Base-by-base conservation (phyloP, 2,329 filamentous ascomycete genomes). In the Gyromitra esculenta region DNA sequence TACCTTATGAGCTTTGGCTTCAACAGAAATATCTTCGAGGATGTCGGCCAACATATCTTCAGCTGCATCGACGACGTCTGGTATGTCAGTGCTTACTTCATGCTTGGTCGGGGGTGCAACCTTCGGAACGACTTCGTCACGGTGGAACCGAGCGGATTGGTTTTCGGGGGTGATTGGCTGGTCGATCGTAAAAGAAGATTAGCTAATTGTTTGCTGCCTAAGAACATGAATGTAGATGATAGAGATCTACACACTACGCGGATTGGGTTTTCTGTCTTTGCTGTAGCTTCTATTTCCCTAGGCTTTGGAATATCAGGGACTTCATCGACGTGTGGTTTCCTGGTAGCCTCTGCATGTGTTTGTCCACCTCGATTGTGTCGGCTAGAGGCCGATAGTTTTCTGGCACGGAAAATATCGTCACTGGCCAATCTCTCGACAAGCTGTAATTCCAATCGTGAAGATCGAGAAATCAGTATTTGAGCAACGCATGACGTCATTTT, bases 151-250 rank as follows among this genome's bases (percentile, higher is more conserved):
- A 5, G 72, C 71, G 11, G 67, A 70, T 57, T 73, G 57, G 56
- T 76, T 78, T n/a, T 78, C 76, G 9, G 77, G 77, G 25, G 45
- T 31, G 25, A 67, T 57, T 62, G 75, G 66, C 75, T 77, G 31
- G 11, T 60, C 35, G n/a, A 18, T 25, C 41, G 13, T 39, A 66
- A 45, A 50, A 45, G 62, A 50, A 41, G n/a, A 5, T 59, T 41
- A 66, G 31, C 18, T 15, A 43, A 9, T 45, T 21, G 11, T 18
- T 3, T 6, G 45, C 15, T n/a, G 35, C 35, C 52, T 69, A 48
- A 5, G 9, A 50, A 8, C 9, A 7, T 7, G 25, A 15, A 5
- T 25, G 8, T 5, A 57, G 48, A 66, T 2, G 37, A 18, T 2
- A 8, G 15, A 48, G 45, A 48, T 57, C 6, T 31, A 60, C 50